Evolutionary conservation across 2,329 filamentous ascomycete genomes (phyloP).

Genomic region (Penicillium sp.): DNA sequence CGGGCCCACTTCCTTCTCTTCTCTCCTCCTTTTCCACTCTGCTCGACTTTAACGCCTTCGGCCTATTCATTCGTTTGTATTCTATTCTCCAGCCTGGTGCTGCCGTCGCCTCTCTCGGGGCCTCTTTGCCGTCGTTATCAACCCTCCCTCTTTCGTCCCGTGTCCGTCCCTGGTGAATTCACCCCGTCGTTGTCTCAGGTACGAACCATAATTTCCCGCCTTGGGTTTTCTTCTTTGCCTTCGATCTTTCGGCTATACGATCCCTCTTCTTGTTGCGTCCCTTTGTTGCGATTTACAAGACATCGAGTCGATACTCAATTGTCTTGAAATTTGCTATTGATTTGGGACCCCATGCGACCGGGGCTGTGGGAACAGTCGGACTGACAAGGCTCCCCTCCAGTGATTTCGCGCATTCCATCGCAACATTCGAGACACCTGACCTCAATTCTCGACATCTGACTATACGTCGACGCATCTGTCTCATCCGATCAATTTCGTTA

Average conservation of each 20-base stretch:
- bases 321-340: neutral
- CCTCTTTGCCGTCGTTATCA: slow-evolving; percentile 10
- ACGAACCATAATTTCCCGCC: slow-evolving; percentile 11
- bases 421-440: neutral
- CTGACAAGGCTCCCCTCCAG: slow-evolving; percentile 9
- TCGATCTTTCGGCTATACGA: neutral
- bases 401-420: neutral
- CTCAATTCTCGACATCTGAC: neutral
- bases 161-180: neutral
- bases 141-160: neutral
- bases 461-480: neutral
- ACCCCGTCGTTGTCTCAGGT: slow-evolving; percentile 19
- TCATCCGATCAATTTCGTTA: neutral
- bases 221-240: neutral
- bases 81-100: slow-evolving; percentile 26
- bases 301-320: neutral
- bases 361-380: slow-evolving; percentile 1
- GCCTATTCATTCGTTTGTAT: slow-evolving; percentile 18
- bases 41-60: slow-evolving; percentile 7
- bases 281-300: neutral
- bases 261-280: neutral
- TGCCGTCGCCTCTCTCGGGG: slow-evolving; percentile 18
- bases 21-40: slow-evolving; percentile 15
- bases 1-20: slow-evolving; percentile 11
- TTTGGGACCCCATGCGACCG: slow-evolving; percentile 16